These are phyloP conservation scores for Epichloe scottii DNA, from an alignment of 2,329 filamentous ascomycete genomes.

Conservation along the genomic window DNA sequence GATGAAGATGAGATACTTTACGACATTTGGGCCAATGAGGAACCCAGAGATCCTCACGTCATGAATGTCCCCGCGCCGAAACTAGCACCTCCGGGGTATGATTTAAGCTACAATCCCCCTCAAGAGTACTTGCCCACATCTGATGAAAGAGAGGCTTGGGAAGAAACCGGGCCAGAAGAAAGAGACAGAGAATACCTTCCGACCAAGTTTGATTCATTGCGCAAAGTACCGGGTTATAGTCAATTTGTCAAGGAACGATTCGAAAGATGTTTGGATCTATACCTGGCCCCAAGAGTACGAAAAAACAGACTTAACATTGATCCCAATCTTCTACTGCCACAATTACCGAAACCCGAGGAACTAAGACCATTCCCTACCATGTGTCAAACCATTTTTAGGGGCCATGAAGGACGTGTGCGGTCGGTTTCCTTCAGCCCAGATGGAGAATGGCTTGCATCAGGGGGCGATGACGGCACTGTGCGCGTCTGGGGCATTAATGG, in stretches of 20 bases:
- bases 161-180: conserved; percentile 78
- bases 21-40: conserved; percentile 92
- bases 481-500: conserved; percentile 87
- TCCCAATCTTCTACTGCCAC: conserved; percentile 80
- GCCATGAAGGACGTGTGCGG: conserved; percentile 80
- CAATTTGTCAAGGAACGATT: conserved; percentile 91
- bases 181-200: conserved; percentile 82
- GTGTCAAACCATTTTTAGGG: conserved; percentile 74
- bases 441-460: conserved; percentile 76
- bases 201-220: conserved; percentile 66
- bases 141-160: conserved; percentile 75
- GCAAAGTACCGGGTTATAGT: conserved; percentile 85
- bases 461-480: conserved; percentile 87
- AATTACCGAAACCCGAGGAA: conserved; percentile 85
- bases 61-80: conserved; percentile 97
- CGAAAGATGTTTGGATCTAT: conserved; percentile 87
- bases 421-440: conserved; percentile 75
- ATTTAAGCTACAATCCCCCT: conserved; percentile 93
- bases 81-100: conserved; percentile 81
- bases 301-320: conserved; percentile 96
- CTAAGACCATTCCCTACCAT: conserved; percentile 89
- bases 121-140: conserved; percentile 83
- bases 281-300: conserved; percentile 81
- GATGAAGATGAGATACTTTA: conserved; percentile 62
- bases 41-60: conserved; percentile 65